These are phyloP conservation scores for Fusarium duplospermum DNA, from an alignment of 2,329 filamentous ascomycete species.

Conservation along the genomic window DNA sequence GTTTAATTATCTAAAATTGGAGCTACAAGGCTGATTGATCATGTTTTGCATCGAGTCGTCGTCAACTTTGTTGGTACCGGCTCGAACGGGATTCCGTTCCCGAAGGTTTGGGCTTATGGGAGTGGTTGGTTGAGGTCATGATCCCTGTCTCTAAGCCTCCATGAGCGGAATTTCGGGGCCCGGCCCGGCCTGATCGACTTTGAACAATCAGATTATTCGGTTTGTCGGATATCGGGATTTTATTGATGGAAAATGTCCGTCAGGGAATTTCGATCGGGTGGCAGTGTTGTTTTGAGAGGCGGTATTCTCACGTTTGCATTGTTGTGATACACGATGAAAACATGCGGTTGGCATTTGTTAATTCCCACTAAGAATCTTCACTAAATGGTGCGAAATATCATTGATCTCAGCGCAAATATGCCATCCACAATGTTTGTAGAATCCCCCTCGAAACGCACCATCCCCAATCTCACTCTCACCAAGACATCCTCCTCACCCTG, in stretches of 20 bases:
- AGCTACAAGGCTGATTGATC: background rate
- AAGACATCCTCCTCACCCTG: background rate
- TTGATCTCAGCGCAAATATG: background rate
- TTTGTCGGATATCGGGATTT: background rate
- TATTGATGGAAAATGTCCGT: background rate
- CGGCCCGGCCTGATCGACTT: background rate
- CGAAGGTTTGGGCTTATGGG: background rate
- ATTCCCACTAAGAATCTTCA: background rate
- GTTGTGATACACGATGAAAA: background rate
- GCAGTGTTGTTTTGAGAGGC: background rate
- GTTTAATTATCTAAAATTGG: background rate
- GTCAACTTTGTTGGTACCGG: background rate
- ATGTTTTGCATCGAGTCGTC: background rate
- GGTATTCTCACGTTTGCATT: background rate
- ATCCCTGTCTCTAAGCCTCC: background rate
- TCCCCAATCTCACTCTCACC: background rate
- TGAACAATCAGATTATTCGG: background rate
- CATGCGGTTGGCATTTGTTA: too few relatives aligned
- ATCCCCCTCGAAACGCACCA: background rate
- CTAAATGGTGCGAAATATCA: background rate
- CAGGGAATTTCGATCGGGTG: background rate
- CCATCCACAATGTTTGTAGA: background rate
- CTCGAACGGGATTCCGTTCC: slow-evolving; percentile 1
- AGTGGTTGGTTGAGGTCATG: background rate
- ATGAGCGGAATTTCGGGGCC: background rate